Base-by-base conservation (phyloP, 371 early-diverging fungal species). In the Mucor velutinosus region DNA sequence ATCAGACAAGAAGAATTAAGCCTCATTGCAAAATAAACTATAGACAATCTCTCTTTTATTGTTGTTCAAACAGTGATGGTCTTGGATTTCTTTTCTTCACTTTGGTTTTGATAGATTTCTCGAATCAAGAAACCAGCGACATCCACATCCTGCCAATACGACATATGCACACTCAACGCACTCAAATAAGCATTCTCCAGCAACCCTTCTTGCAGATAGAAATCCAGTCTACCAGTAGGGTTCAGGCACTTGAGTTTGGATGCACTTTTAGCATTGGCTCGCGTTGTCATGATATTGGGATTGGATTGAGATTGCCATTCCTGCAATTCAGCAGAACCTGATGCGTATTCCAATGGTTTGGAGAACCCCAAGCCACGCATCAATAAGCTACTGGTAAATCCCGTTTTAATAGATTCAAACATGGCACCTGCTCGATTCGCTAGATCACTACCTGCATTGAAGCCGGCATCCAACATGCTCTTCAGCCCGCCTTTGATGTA, bases 401-500 rank as follows among this genome's bases (percentile, higher is more conserved):
- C 90, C 1, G 80, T 62, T 23, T 79, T 83, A 17, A 91, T 74
- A 0, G 87, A 82, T 43, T 87, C 89, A 58, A 89, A 84, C 83
- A 93, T 89, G 23, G 87, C 89, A 4, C 87, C 87, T 39, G 92
- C 92, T 25, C 86, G 79, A 57, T 84, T 90, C 17, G 92, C 91
- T 45, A 93, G 76, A 33, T 85, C 92, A 39, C 79, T 84, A 7
- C 91, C 83, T 0, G 91, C 86, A 64, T 83, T 84, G 58, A 87
- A 85, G 32, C 88, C 80, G 17, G 86, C 87, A 66, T 89, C 79
- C 53, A 88, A 76, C 15, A 89, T 78, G 47, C 89, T 88, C 60
- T 86, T 92, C 8, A 94, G 76, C 1, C 95, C 95, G 7, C 95
- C 95, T 67, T 95, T 95, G 56, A 89, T 88, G 67, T 95, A 95